Percentiles rank a stretch among this genome's conserved stretches.
Conservation (phyloP, 768 basidiomycete species). For the Suillus paluster region DNA sequence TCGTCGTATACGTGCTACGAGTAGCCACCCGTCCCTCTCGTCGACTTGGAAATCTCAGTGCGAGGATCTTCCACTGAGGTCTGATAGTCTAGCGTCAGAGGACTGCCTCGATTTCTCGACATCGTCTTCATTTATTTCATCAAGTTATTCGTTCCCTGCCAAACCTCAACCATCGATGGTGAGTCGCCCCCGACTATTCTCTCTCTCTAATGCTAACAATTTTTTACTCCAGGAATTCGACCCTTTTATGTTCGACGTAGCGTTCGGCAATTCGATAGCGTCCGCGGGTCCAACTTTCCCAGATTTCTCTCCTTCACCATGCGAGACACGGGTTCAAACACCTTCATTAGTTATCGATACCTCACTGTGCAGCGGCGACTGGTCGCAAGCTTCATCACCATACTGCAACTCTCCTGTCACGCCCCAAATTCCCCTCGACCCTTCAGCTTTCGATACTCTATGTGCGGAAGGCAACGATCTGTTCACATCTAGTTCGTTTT, state of each 20-base stretch:
- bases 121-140: slow-evolving; percentile 39
- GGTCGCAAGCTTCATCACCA: slow-evolving; percentile 49
- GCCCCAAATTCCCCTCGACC: slow-evolving; percentile 41
- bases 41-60: slow-evolving; percentile 9
- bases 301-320: slow-evolving; percentile 25
- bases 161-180: slow-evolving; percentile 57
- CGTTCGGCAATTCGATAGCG: slow-evolving; percentile 35
- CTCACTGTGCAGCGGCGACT: slow-evolving; percentile 38
- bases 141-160: slow-evolving; percentile 28
- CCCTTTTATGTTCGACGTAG: slow-evolving; percentile 31
- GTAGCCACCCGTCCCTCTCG: slow-evolving; percentile 23
- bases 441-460: slow-evolving; percentile 26
- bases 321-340: slow-evolving; percentile 26
- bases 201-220: slow-evolving; percentile 11
- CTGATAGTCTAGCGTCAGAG: slow-evolving; percentile 18
- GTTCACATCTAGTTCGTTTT: slow-evolving; percentile 24
- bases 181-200: slow-evolving; percentile 28
- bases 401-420: slow-evolving; percentile 48
- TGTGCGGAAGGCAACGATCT: slow-evolving; percentile 24
- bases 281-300: slow-evolving; percentile 19
- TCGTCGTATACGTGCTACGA: slow-evolving; percentile 27
- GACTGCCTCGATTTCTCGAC: slow-evolving; percentile 37
- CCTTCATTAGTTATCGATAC: slow-evolving; percentile 47
- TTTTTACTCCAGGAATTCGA: slow-evolving; percentile 29
- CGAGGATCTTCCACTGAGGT: slow-evolving; percentile 5